Evolutionary conservation across 2,329 filamentous ascomycete genomes (phyloP).

Genomic region (Xylaria sp.): DNA sequence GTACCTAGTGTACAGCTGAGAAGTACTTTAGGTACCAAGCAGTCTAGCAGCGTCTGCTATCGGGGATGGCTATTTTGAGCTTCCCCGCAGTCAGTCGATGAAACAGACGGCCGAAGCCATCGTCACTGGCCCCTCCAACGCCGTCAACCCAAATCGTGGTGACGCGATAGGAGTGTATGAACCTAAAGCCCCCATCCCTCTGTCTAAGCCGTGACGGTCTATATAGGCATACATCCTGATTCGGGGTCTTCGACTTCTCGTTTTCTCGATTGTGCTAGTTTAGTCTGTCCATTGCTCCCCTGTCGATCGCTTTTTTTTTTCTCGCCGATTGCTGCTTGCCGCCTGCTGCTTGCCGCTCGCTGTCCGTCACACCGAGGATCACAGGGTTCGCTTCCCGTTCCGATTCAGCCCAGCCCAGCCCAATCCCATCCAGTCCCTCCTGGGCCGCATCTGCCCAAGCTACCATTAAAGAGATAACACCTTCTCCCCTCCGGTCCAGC

Average conservation of each 20-base stretch:
- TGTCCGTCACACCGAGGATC: slow-evolving; percentile 4
- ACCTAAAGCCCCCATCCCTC: neutral
- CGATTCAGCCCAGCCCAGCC: neutral
- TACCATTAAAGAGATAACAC: slow-evolving; percentile 1
- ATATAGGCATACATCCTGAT: neutral
- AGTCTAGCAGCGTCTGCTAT: too few relatives aligned
- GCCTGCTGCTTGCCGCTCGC: neutral
- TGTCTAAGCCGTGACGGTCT: too few relatives aligned
- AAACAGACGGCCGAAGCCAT: slow-evolving; percentile 3
- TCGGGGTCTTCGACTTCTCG: neutral
- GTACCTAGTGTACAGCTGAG: too few relatives aligned
- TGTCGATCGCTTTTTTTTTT: slow-evolving; percentile 20
- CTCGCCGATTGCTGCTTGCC: neutral
- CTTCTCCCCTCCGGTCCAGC: neutral
- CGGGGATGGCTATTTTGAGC: slow-evolving; percentile 28
- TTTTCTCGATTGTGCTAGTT: neutral
- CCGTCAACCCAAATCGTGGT: neutral
- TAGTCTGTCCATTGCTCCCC: slow-evolving; percentile 1
- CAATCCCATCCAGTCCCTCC: neutral
- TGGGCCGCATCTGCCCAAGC: slow-evolving; percentile 1
- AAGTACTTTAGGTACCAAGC: neutral
- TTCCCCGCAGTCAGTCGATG: slow-evolving; percentile 23
- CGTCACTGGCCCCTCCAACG: neutral
- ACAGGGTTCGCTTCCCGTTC: slow-evolving; percentile 3
- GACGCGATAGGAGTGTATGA: neutral